These are phyloP conservation scores for Monosporascus sp. DNA, from an alignment of 2,329 filamentous ascomycete species.

Conservation along the genomic window DNA sequence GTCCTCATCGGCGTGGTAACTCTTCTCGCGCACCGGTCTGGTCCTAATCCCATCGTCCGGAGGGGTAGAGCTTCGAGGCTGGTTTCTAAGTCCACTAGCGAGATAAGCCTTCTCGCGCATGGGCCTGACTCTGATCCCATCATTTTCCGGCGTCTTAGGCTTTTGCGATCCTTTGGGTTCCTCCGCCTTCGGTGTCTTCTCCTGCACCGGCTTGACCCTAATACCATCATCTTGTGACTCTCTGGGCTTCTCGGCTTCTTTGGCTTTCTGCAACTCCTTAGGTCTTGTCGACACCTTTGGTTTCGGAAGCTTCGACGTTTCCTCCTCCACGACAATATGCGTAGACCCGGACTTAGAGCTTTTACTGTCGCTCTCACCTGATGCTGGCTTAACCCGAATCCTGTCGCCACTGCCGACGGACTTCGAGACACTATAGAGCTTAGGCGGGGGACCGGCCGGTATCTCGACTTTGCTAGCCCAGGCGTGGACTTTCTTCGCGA, in stretches of 20 bases:
- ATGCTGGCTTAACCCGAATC: conserved; percentile 34
- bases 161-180: conserved; percentile 11
- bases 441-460: conserved; percentile 34
- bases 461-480: conserved; percentile 55
- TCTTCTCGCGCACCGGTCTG: conserved; percentile 15
- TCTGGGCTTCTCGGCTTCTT: too few species aligned
- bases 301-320: neutral
- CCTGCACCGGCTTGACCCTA: neutral
- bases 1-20: conserved; percentile 13
- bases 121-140: conserved; percentile 26
- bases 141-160: conserved; percentile 18
- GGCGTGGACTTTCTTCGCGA: conserved; percentile 55
- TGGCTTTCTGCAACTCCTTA: too few species aligned
- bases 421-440: conserved; percentile 32
- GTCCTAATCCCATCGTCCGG: conserved; percentile 7
- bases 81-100: conserved; percentile 31
- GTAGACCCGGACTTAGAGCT: conserved; percentile 3
- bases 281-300: neutral
- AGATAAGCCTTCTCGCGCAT: conserved; percentile 18
- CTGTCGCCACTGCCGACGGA: conserved; percentile 33
- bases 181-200: conserved; percentile 2
- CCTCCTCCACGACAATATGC: conserved; percentile 7
- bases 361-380: neutral
- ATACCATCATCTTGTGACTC: neutral
- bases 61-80: conserved; percentile 8